These are phyloP conservation scores for Wickerhamomyces strasburgensis DNA, from an alignment of 805 yeast species.

Conservation along the genomic window DNA sequence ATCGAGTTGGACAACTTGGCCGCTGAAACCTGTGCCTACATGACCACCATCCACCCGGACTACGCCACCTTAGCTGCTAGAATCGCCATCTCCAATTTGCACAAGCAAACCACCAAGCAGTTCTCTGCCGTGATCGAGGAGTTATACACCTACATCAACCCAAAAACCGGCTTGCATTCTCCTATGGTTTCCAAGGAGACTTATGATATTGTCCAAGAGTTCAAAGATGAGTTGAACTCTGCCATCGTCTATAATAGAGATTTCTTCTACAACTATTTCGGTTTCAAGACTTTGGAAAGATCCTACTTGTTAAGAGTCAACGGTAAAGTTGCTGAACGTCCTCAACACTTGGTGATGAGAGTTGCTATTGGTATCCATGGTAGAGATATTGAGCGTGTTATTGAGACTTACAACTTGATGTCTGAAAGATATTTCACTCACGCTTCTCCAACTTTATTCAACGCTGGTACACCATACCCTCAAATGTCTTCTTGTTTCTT, in stretches of 20 bases:
- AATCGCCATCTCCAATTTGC: slow-evolving; percentile 89
- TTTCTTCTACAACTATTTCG: slow-evolving; percentile 75
- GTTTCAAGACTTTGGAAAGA: slow-evolving; percentile 86
- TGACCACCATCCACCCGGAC: slow-evolving; percentile 98
- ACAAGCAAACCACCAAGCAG: slow-evolving; percentile 87
- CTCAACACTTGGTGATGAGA: slow-evolving; percentile 86
- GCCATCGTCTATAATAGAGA: slow-evolving; percentile 78
- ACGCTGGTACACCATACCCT: slow-evolving; percentile 84
- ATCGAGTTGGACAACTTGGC: slow-evolving; percentile 78
- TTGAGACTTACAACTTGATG: slow-evolving; percentile 86
- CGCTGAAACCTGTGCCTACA: slow-evolving; percentile 95
- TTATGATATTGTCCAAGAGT: slow-evolving; percentile 53
- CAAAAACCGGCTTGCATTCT: slow-evolving; percentile 61
- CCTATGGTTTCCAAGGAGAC: slow-evolving; percentile 62
- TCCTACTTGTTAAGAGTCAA: slow-evolving; percentile 69
- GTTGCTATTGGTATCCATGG: slow-evolving; percentile 91
- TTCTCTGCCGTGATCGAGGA: slow-evolving; percentile 74
- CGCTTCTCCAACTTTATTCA: slow-evolving; percentile 92
- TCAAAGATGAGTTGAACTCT: slow-evolving; percentile 64
- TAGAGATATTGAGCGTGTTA: slow-evolving; percentile 52
- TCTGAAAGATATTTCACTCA: slow-evolving; percentile 84
- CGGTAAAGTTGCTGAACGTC: slow-evolving; percentile 77
- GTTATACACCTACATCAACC: slow-evolving; percentile 74
- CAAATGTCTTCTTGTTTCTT: slow-evolving; percentile 90
- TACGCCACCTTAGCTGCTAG: slow-evolving; percentile 94